Percentiles rank a stretch among this genome's conserved stretches.
These are phyloP conservation scores for Aspergillus udagawae DNA, from an alignment of 2,329 filamentous ascomycete genomes.

Conservation along the genomic window DNA sequence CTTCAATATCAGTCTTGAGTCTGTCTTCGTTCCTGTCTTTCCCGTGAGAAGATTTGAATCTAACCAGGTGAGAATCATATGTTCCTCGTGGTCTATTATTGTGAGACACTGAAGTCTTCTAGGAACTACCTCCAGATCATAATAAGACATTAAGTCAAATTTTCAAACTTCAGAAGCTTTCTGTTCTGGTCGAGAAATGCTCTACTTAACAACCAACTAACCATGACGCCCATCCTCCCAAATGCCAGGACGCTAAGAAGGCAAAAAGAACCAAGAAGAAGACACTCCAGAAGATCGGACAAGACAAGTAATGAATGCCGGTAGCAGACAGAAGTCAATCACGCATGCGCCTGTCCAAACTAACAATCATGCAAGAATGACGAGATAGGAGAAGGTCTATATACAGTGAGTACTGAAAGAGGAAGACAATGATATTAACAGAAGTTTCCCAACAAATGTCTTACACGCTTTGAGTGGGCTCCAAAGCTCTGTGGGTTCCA, in stretches of 20 bases:
- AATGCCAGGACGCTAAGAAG: neutral
- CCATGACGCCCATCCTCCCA: neutral
- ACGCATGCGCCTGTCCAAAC: neutral
- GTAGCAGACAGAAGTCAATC: neutral
- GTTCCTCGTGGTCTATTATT: no score
- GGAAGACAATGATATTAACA: neutral
- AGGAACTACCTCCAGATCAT: neutral
- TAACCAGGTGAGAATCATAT: neutral
- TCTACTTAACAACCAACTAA: neutral
- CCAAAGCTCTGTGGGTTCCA: neutral
- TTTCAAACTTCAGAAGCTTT: neutral
- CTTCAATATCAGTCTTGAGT: neutral
- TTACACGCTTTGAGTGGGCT: neutral
- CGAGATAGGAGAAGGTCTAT: neutral
- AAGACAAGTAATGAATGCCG: no score
- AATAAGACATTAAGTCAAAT: neutral
- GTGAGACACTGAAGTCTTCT: no score
- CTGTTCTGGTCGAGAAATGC: neutral
- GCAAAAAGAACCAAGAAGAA: neutral
- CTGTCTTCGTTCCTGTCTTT: neutral
- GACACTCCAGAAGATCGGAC: no score
- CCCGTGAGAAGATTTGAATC: neutral
- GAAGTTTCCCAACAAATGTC: neutral
- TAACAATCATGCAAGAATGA: neutral
- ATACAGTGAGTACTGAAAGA: neutral